Conservation (phyloP, 495 filamentous ascomycete genomes). For the Amphirosellinia nigrospora region DNA sequence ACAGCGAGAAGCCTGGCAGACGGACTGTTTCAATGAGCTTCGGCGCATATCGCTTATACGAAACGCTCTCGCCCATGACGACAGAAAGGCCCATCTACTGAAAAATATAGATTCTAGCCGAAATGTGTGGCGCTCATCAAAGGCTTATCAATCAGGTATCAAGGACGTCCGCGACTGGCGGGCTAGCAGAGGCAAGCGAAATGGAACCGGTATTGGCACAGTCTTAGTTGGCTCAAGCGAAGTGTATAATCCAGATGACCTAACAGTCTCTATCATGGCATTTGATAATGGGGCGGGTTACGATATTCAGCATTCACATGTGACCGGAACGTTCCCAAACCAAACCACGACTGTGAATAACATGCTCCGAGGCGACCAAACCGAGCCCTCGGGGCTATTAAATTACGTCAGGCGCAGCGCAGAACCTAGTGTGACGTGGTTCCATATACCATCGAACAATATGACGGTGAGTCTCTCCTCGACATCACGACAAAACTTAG, state of each 20-base stretch:
- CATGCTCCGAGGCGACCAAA: neutral
- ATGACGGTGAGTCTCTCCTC: constrained; percentile 30
- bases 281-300: constrained; percentile 19
- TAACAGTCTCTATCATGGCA: neutral
- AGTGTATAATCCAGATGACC: constrained; percentile 2
- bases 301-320: constrained; percentile 1
- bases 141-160: neutral
- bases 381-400: neutral
- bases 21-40: constrained; percentile 26
- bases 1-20: constrained; percentile 27
- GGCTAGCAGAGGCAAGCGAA: neutral
- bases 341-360: constrained; percentile 11
- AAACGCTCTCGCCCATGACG: constrained; percentile 28
- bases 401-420: neutral
- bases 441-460: constrained; percentile 48
- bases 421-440: constrained; percentile 12
- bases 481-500: neutral
- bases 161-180: neutral
- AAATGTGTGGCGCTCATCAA: constrained; percentile 12
- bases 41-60: constrained; percentile 29
- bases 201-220: neutral
- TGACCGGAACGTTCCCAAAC: constrained; percentile 26
- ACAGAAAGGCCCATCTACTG: neutral
- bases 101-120: neutral
- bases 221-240: neutral